Conservation (phyloP, 2,329 filamentous ascomycete genomes). For the Aspergillus sp. region DNA sequence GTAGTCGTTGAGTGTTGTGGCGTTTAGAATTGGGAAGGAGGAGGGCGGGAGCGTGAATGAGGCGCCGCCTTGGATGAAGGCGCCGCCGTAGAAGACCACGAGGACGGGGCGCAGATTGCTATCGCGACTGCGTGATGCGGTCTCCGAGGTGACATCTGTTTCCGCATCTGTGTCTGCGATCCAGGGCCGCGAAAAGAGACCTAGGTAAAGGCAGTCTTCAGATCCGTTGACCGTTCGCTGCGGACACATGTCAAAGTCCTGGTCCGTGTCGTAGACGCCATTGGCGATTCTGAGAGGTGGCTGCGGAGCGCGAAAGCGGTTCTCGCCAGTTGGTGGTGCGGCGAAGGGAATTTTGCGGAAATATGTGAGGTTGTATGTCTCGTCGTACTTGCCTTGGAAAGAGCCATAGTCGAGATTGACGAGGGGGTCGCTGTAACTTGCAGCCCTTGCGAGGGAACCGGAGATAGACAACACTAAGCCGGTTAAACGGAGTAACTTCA, state of each 20-base stretch:
- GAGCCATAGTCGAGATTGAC: constrained; percentile 54
- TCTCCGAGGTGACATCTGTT: too few relatives aligned
- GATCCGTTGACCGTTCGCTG: constrained; percentile 61
- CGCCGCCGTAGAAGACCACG: constrained; percentile 65
- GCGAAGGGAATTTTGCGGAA: constrained; percentile 66
- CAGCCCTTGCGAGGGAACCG: constrained; percentile 16
- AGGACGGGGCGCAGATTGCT: constrained; percentile 59
- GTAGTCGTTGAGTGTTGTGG: constrained; percentile 56
- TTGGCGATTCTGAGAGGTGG: constrained; percentile 55
- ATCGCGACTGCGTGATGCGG: neutral
- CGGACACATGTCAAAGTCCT: constrained; percentile 62
- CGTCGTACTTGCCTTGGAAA: constrained; percentile 58
- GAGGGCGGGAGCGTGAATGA: constrained; percentile 60
- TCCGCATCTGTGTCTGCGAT: constrained; percentile 21
- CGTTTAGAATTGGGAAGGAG: constrained; percentile 63
- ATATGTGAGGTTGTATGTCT: constrained; percentile 61
- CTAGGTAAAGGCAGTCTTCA: constrained; percentile 67
- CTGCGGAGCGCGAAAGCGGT: constrained; percentile 66
- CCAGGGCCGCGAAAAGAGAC: constrained; percentile 65
- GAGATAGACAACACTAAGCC: constrained; percentile 14
- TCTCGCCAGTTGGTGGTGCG: constrained; percentile 60
- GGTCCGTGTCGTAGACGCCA: constrained; percentile 60
- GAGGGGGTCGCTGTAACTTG: constrained; percentile 37
- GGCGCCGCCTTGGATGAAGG: constrained; percentile 63
- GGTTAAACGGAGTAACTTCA: constrained; percentile 13